Base-by-base conservation (phyloP, 1,139 yeast species). In the Candida albicans region DNA sequence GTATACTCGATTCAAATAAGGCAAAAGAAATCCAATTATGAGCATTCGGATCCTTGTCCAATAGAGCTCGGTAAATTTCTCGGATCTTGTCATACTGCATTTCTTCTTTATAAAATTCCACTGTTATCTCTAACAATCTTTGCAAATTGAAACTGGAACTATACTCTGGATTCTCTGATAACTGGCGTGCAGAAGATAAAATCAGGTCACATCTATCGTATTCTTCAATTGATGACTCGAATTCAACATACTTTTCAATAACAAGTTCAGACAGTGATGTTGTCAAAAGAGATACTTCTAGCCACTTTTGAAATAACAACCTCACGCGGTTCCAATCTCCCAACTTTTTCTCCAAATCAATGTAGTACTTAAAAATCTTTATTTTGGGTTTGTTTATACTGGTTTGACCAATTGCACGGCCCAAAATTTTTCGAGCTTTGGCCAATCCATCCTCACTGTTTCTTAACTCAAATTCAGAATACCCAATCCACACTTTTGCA, bases 311-410 rank as follows among this genome's bases (percentile, higher is more conserved):
- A 57, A 81, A 90, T 7, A 93, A 58, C 54, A 67, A 79, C 33
- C 98, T 70, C 9, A 87, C 90, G 34, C 97, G 67, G 49, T 85
- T 95, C 73, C 85, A 84, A 54, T 87, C 90, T 27, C 85, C 86
- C 39, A 87, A 56, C 40, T 66, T 65, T 36, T 55, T 63, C 55
- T 84, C 90, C 28, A 83, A 53, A 2, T 57, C 70, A 44, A 91
- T 84, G 59, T 93, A 93, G 49, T 72, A 75, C 47, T 69, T 69
- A 58, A 84, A 83, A 0, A 88, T 62, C 42, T 79, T 80, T 1
- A 65, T 68, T 55, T 85, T 86, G 0, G 87, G 84, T 30, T 74
- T 70, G 14, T 69, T 57, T 3, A 37, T 36, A 36, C 60, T 52
- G n/a, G 66, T 55, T 39, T 58, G 62, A 0, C 96, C 98, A 32